Conservation (phyloP, 495 filamentous ascomycete genomes). For the Penicillium ucsense region DNA sequence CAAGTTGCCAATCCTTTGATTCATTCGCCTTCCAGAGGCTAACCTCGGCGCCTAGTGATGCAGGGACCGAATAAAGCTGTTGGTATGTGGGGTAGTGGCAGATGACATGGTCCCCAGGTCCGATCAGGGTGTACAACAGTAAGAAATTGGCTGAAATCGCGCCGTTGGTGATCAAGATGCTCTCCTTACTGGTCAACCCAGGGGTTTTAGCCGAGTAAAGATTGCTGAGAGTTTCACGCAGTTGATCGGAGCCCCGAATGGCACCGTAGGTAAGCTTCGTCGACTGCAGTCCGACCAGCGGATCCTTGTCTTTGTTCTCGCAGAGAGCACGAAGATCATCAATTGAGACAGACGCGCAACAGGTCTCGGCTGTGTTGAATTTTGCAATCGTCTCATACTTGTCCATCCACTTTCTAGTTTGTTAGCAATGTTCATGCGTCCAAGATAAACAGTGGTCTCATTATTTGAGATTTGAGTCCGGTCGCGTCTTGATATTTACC, state of each 20-base stretch:
- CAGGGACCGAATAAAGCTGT: conserved; percentile 71
- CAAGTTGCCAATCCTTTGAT: conserved; percentile 55
- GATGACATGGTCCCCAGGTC: conserved; percentile 78
- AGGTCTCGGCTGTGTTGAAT: conserved; percentile 83
- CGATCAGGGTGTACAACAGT: conserved; percentile 62
- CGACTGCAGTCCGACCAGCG: conserved; percentile 28
- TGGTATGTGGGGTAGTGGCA: conserved; percentile 89
- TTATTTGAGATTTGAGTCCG: no score
- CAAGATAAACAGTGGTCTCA: no score
- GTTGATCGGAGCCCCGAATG: conserved; percentile 57
- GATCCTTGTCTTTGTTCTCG: conserved; percentile 38
- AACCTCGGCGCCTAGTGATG: conserved; percentile 70
- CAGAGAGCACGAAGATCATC: conserved; percentile 54
- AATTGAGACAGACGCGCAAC: conserved; percentile 71
- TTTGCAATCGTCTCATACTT: conserved; percentile 62
- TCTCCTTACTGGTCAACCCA: conserved; percentile 46
- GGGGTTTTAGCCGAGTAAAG: conserved; percentile 52
- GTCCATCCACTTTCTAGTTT: conserved; percentile 72
- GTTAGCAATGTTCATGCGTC: neutral
- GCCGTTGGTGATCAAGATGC: conserved; percentile 68
- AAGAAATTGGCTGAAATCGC: conserved; percentile 82
- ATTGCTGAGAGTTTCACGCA: conserved; percentile 53
- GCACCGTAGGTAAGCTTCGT: conserved; percentile 58
- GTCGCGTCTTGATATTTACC: neutral
- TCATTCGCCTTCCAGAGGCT: conserved; percentile 66